Evolutionary conservation across 768 basidiomycete species (phyloP).

Genomic region (Scleroderma citrinum): DNA sequence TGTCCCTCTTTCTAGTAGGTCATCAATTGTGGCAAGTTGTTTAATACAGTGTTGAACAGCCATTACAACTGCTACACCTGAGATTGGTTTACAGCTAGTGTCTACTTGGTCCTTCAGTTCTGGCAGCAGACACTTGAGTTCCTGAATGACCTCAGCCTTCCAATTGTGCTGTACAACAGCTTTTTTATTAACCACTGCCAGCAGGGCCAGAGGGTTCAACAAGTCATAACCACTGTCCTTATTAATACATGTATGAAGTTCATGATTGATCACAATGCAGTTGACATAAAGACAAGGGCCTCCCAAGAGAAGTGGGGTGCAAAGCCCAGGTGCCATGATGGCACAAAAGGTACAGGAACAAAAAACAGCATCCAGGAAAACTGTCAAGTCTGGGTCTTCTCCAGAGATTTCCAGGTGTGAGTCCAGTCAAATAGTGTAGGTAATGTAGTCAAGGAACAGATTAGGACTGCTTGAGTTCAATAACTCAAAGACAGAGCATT

Average conservation of each 20-base stretch:
- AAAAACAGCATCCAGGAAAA: slow-evolving; percentile 8
- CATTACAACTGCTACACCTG: neutral
- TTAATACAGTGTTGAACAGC: neutral
- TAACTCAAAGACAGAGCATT: too few relatives aligned
- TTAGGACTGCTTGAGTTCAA: too few relatives aligned
- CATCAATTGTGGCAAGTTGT: neutral
- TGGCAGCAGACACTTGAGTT: neutral
- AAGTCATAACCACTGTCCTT: neutral
- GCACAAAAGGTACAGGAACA: slow-evolving; percentile 8
- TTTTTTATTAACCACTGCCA: neutral
- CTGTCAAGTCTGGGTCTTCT: too few relatives aligned
- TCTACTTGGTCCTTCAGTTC: neutral
- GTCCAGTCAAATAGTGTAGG: too few relatives aligned
- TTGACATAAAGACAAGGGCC: slow-evolving; percentile 31
- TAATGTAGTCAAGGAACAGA: too few relatives aligned
- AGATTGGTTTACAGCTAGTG: neutral
- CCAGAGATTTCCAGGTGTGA: too few relatives aligned
- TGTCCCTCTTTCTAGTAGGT: neutral
- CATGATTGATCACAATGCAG: slow-evolving; percentile 28
- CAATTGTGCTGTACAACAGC: neutral
- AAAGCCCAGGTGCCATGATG: slow-evolving; percentile 20
- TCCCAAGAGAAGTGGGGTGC: slow-evolving; percentile 27
- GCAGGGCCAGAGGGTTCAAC: neutral
- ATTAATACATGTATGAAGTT: neutral
- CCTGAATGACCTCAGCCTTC: neutral